Evolutionary conservation across 495 filamentous ascomycete species (phyloP).

Genomic region (Ascobolus immersus): DNA sequence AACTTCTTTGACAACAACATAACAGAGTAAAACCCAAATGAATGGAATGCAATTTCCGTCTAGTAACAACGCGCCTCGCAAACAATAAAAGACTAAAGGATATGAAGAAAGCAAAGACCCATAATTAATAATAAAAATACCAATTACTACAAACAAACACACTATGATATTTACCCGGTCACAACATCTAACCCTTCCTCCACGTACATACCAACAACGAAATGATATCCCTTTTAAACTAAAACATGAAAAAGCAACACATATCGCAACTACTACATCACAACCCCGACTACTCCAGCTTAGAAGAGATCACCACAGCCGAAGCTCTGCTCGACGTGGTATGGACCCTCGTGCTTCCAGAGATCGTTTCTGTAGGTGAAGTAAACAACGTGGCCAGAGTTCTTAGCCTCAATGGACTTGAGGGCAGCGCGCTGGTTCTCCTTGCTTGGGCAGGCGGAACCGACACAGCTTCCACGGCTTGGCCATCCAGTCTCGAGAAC

Average conservation of each 20-base stretch:
- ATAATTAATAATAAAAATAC: too few species aligned
- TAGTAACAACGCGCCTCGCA: too few species aligned
- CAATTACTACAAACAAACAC: too few species aligned
- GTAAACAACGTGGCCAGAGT: slow-evolving; percentile 38
- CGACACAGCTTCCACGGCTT: slow-evolving; percentile 38
- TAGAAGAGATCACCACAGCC: slow-evolving; percentile 34
- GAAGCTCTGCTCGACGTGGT: slow-evolving; percentile 58
- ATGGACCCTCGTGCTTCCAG: slow-evolving; percentile 53
- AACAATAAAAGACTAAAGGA: too few species aligned
- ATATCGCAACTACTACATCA: neutral
- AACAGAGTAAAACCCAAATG: too few species aligned
- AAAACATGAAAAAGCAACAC: neutral
- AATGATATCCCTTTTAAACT: neutral
- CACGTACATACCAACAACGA: too few species aligned
- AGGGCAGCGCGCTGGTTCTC: slow-evolving; percentile 48
- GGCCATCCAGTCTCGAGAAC: slow-evolving; percentile 91
- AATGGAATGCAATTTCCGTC: too few species aligned
- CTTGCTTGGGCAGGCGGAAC: slow-evolving; percentile 39
- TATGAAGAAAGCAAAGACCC: too few species aligned
- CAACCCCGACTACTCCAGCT: slow-evolving; percentile 1
- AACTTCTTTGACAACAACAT: too few species aligned
- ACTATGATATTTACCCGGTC: too few species aligned
- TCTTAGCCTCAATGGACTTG: slow-evolving; percentile 32
- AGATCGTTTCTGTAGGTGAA: slow-evolving; percentile 56
- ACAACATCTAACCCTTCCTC: too few species aligned